Conservation (phyloP, 129 eudicot species). For the Saposhnikovia divaricata region DNA sequence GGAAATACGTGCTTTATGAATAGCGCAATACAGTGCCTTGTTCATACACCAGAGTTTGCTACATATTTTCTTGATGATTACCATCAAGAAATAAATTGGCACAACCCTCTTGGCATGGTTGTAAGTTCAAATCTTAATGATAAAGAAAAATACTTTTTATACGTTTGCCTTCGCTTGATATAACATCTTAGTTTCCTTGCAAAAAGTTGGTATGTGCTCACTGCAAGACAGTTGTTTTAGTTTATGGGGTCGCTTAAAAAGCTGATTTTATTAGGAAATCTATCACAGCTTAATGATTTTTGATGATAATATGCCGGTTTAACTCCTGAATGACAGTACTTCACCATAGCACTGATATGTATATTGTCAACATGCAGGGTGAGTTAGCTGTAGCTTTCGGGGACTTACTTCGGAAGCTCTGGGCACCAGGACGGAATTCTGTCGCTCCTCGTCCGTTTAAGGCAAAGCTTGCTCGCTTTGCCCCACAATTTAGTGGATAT, state of each 20-base stretch:
- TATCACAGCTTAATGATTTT: background rate
- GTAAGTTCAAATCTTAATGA: constrained; percentile 43
- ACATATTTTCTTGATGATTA: constrained; percentile 85
- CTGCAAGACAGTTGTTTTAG: background rate
- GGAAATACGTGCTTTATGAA: constrained; percentile 98
- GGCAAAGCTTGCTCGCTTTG: constrained; percentile 94
- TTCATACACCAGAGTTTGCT: constrained; percentile 94
- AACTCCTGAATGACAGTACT: background rate
- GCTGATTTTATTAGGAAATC: background rate
- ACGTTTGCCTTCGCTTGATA: background rate
- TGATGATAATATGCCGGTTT: background rate
- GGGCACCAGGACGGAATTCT: constrained; percentile 95
- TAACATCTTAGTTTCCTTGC: background rate
- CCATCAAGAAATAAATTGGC: constrained; percentile 80
- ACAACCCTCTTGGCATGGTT: constrained; percentile 97
- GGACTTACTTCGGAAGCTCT: constrained; percentile 77
- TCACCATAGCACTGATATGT: background rate
- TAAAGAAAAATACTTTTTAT: background rate
- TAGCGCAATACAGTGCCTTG: constrained; percentile 96
- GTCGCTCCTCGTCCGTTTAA: constrained; percentile 85
- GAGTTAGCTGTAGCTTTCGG: constrained; percentile 97
- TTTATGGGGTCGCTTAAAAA: background rate
- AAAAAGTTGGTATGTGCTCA: background rate
- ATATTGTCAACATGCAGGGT: constrained; percentile 49
- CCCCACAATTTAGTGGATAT: constrained; percentile 96